Evolutionary conservation across 495 filamentous ascomycete genomes (phyloP).

Genomic region (Hamigera avellanea): DNA sequence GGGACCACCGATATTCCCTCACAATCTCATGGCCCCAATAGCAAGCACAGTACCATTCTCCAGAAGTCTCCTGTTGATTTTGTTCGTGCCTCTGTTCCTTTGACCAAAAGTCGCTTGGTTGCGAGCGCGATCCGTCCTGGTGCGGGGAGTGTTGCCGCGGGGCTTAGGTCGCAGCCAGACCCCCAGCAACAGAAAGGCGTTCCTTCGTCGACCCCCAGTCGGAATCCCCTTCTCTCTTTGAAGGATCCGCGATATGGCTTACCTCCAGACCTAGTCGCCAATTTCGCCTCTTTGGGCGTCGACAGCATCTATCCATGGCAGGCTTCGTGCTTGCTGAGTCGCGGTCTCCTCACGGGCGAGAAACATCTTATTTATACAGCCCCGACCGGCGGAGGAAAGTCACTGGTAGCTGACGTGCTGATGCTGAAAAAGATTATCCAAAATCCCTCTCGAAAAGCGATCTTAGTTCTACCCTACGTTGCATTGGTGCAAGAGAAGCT

Average conservation of each 20-base stretch:
- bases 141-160: conserved; percentile 3
- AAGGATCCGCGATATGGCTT: conserved; percentile 56
- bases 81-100: conserved; percentile 13
- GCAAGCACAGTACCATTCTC: conserved; percentile 5
- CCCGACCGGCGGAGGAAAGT: conserved; percentile 78
- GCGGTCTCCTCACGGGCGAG: conserved; percentile 52
- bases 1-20: too few relatives aligned
- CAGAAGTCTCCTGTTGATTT: conserved; percentile 9
- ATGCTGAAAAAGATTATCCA: conserved; percentile 64
- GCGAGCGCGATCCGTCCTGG: conserved; percentile 28
- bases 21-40: not conserved
- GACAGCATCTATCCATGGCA: conserved; percentile 72
- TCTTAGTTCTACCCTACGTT: conserved; percentile 73
- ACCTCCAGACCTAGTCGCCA: conserved; percentile 45
- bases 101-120: conserved; percentile 19
- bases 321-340: conserved; percentile 60
- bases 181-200: conserved; percentile 31
- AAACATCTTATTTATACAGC: conserved; percentile 72
- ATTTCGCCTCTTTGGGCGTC: conserved; percentile 55
- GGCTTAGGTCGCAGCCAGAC: conserved; percentile 13
- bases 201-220: conserved; percentile 33
- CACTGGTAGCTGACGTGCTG: conserved; percentile 63
- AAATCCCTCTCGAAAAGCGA: conserved; percentile 53
- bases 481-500: conserved; percentile 77
- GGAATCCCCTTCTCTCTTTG: conserved; percentile 50